phyloP scores from a whole-genome alignment of 441 rosid species.

The Theobroma grandiflorum region DNA sequence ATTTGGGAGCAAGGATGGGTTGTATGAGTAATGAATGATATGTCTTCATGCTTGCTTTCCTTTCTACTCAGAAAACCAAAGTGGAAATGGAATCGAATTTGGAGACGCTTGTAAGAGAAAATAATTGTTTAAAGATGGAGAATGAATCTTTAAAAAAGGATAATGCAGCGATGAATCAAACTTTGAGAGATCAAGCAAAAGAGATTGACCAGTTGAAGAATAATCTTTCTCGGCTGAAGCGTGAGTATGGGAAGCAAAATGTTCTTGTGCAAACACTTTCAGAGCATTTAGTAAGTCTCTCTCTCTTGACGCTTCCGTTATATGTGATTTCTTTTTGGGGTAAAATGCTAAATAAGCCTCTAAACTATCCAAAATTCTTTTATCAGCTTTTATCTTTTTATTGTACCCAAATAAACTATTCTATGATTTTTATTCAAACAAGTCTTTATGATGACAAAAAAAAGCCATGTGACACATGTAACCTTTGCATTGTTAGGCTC shows the following conservation, averaged over 20 bases:
- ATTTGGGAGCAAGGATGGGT: background rate
- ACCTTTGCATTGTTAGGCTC: too few species aligned
- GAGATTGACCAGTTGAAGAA: constrained; percentile 11
- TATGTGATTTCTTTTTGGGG: background rate
- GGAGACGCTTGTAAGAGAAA: background rate
- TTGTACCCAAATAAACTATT: too few species aligned
- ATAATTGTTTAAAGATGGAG: background rate
- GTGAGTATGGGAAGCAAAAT: constrained; percentile 16
- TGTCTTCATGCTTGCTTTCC: background rate
- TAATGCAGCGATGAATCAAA: background rate
- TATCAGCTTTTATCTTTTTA: too few species aligned
- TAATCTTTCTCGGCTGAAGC: background rate
- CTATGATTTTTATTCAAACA: too few species aligned
- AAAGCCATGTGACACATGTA: too few species aligned
- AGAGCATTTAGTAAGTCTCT: constrained; percentile 7
- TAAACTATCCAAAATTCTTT: too few species aligned
- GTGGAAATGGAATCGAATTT: background rate
- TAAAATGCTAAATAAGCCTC: too few species aligned
- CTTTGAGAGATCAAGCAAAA: background rate
- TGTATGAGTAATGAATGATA: background rate
- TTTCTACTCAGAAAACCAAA: background rate
- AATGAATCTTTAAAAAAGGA: background rate
- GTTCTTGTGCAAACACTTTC: constrained; percentile 24
- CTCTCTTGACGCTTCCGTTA: background rate
- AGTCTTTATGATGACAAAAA: too few species aligned